These are phyloP conservation scores for Patellaria atrata DNA, from an alignment of 495 filamentous ascomycete species.

Conservation along the genomic window DNA sequence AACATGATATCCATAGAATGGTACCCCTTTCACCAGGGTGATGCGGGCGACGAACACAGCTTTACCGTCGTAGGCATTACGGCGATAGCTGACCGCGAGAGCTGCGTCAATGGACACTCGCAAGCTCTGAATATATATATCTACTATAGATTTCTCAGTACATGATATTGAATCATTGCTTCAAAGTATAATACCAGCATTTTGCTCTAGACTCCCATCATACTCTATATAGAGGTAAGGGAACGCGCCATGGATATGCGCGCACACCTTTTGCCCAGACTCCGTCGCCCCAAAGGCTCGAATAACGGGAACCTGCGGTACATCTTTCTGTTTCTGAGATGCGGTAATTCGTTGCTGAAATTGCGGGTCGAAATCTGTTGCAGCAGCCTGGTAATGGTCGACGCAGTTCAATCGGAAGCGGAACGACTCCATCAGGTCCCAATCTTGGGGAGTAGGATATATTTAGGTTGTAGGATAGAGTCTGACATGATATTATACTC, in stretches of 20 bases:
- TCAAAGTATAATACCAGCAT: slow-evolving; percentile 41
- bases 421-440: slow-evolving; percentile 34
- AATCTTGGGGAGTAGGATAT: slow-evolving; percentile 1
- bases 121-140: slow-evolving; percentile 53
- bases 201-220: slow-evolving; percentile 47
- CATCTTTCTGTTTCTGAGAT: slow-evolving; percentile 35
- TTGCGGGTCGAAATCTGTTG: slow-evolving; percentile 68
- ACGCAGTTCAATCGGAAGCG: slow-evolving; percentile 86
- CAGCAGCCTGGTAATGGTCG: slow-evolving; percentile 73
- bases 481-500: no score
- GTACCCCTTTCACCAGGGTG: slow-evolving; percentile 79
- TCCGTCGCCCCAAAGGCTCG: slow-evolving; percentile 89
- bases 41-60: slow-evolving; percentile 74
- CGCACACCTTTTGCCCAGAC: slow-evolving; percentile 90
- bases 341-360: slow-evolving; percentile 43
- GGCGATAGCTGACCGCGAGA: slow-evolving; percentile 63
- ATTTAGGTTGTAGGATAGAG: slow-evolving; percentile 8
- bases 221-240: slow-evolving; percentile 92
- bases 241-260: slow-evolving; percentile 89
- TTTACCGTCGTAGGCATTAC: slow-evolving; percentile 53
- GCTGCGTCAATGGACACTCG: slow-evolving; percentile 77
- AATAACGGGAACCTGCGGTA: slow-evolving; percentile 69
- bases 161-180: neutral
- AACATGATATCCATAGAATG: slow-evolving; percentile 90
- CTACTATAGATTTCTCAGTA: slow-evolving; percentile 36